phyloP scores from a whole-genome alignment of 2,329 filamentous ascomycete genomes.

The Fusarium dlaminii region DNA sequence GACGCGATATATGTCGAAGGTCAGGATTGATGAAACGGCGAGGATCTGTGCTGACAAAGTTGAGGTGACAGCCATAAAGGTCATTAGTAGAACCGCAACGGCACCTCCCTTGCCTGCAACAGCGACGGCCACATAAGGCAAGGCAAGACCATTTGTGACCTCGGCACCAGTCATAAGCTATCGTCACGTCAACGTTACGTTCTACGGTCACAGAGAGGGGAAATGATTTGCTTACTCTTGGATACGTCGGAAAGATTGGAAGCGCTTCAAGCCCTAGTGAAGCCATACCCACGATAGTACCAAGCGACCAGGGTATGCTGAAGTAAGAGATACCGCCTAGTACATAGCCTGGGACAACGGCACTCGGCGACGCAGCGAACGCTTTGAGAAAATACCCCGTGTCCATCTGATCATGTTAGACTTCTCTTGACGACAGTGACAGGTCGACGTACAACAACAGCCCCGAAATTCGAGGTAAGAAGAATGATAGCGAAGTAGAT shows the following conservation, averaged over 20 bases:
- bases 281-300: not conserved
- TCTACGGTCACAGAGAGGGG: fast-evolving
- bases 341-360: not conserved
- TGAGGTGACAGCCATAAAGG: slow-evolving; percentile 52
- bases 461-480: fast-evolving
- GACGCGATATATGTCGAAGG: slow-evolving; percentile 62
- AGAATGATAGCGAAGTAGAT: not conserved
- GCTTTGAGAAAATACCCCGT: not conserved
- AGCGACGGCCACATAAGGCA: not conserved
- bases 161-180: not conserved
- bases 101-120: not conserved
- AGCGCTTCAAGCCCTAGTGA: not conserved
- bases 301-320: not conserved
- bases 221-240: not conserved
- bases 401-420: not conserved
- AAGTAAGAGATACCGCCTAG: not conserved
- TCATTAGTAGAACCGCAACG: not conserved
- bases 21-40: slow-evolving; percentile 62
- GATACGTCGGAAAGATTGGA: not conserved
- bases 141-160: not conserved
- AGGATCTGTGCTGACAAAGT: slow-evolving; percentile 63
- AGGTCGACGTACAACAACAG: not conserved
- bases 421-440: not conserved
- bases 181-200: fast-evolving
- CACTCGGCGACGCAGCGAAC: not conserved